Evolutionary conservation across 78 protist species (phyloP).

Genomic region (Chrysochromulina tobinii): DNA sequence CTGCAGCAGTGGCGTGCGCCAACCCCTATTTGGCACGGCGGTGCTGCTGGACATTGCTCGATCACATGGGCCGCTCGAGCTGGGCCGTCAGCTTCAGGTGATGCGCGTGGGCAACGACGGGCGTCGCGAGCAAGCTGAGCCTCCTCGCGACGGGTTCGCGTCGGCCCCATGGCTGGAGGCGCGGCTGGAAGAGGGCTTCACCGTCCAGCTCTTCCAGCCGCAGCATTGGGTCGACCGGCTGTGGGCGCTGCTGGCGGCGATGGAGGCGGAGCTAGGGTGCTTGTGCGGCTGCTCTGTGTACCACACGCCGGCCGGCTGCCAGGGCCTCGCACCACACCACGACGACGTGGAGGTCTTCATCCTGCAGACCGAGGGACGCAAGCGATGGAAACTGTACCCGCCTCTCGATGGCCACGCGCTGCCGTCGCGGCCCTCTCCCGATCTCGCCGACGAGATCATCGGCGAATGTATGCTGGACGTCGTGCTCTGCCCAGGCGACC

Average conservation of each 20-base stretch:
- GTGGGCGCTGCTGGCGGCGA: neutral
- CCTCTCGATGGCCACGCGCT: neutral
- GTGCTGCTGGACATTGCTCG: too few species aligned
- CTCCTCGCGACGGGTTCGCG: too few species aligned
- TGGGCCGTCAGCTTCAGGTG: too few species aligned
- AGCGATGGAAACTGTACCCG: neutral
- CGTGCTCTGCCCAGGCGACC: constrained; percentile 3
- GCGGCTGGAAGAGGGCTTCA: neutral
- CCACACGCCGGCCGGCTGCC: constrained; percentile 20
- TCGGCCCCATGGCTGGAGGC: neutral
- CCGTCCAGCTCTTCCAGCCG: neutral
- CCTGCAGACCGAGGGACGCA: constrained; percentile 26
- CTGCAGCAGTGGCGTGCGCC: too few species aligned
- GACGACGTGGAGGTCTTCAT: constrained; percentile 32
- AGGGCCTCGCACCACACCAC: constrained; percentile 34
- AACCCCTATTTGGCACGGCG: too few species aligned
- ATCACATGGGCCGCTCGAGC: too few species aligned
- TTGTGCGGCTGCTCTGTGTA: neutral
- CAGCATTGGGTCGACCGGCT: neutral
- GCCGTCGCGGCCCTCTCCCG: neutral
- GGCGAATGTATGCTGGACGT: neutral
- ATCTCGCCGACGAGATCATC: neutral
- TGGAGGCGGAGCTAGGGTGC: neutral
- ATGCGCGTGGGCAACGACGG: too few species aligned
- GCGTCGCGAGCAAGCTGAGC: too few species aligned